A percentile compares a stretch with the other conserved stretches of the same genome.
Conservation (phyloP, 2,329 filamentous ascomycete species). For the Hypocreales sp. region DNA sequence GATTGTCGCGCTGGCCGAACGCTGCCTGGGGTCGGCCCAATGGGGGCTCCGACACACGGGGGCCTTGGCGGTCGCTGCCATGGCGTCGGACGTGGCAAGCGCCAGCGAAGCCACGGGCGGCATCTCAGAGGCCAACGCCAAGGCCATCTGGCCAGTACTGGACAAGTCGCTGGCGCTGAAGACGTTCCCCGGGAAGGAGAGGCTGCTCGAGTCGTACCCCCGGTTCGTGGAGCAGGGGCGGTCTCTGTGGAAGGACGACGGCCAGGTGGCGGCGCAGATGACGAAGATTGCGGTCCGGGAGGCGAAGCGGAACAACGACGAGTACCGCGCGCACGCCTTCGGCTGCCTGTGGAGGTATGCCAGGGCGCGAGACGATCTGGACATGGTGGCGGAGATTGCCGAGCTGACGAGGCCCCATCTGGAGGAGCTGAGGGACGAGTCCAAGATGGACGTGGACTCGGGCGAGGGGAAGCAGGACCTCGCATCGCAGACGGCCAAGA, state of each 20-base stretch:
- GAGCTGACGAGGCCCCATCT: constrained; percentile 48
- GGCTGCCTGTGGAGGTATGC: constrained; percentile 57
- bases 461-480: constrained; percentile 31
- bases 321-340: constrained; percentile 66
- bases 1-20: constrained; percentile 53
- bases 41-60: constrained; percentile 88
- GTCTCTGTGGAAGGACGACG: constrained; percentile 38
- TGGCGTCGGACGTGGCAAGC: constrained; percentile 48
- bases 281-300: constrained; percentile 74
- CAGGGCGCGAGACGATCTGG: constrained; percentile 49
- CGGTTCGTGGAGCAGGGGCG: constrained; percentile 55
- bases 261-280: constrained; percentile 43
- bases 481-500: constrained; percentile 26
- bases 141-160: constrained; percentile 64
- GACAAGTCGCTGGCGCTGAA: constrained; percentile 75
- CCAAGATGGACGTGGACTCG: constrained; percentile 55
- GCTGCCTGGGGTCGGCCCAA: constrained; percentile 60
- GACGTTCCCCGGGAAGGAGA: constrained; percentile 86
- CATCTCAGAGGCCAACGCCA: constrained; percentile 43
- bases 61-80: constrained; percentile 64
- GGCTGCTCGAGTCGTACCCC: constrained; percentile 64
- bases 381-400: constrained; percentile 53
- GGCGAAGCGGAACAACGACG: constrained; percentile 80
- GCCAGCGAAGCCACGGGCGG: constrained; percentile 40
- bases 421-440: constrained; percentile 39